Percentiles rank a stretch among this genome's conserved stretches.
Conservation (phyloP, 352 stramenopile species). For the Paralagenidium karlingii region DNA sequence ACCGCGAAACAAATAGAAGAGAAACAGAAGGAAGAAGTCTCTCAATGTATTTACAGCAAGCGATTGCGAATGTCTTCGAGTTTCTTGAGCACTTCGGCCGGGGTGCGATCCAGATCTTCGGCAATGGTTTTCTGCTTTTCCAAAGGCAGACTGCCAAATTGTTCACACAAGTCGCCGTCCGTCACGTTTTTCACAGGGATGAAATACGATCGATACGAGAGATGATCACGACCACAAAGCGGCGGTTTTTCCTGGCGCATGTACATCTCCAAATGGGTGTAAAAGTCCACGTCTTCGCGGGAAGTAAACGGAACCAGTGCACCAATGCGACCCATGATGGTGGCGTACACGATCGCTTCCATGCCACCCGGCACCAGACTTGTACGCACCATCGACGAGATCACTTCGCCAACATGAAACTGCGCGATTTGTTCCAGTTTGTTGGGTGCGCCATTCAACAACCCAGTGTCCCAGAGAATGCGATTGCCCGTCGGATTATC, state of each 20-base stretch:
- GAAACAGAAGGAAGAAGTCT: too few relatives aligned
- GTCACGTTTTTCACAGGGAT: constrained; percentile 97
- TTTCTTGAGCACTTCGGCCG: constrained; percentile 97
- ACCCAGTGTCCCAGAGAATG: constrained; percentile 93
- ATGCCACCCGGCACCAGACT: constrained; percentile 92
- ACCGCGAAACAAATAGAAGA: too few relatives aligned
- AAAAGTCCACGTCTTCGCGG: constrained; percentile 97
- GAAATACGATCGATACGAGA: constrained; percentile 97
- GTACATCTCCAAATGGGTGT: constrained; percentile 97
- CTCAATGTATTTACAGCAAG: constrained; percentile 73
- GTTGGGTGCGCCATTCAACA: constrained; percentile 89
- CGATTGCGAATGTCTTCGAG: constrained; percentile 97
- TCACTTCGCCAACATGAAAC: constrained; percentile 97
- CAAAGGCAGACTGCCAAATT: constrained; percentile 86
- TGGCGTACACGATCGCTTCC: constrained; percentile 97
- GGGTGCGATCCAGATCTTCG: constrained; percentile 91
- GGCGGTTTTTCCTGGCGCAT: constrained; percentile 85
- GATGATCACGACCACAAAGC: constrained; percentile 92
- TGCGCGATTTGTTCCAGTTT: constrained; percentile 94
- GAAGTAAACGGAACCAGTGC: constrained; percentile 95
- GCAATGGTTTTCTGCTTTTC: constrained; percentile 95
- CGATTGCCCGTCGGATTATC: constrained; percentile 93
- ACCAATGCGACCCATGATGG: constrained; percentile 93
- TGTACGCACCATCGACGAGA: constrained; percentile 94
- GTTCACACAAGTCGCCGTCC: constrained; percentile 97